These are phyloP conservation scores for Coccomyxa sp. DNA, from an alignment of 139 green algal species.

Conservation along the genomic window DNA sequence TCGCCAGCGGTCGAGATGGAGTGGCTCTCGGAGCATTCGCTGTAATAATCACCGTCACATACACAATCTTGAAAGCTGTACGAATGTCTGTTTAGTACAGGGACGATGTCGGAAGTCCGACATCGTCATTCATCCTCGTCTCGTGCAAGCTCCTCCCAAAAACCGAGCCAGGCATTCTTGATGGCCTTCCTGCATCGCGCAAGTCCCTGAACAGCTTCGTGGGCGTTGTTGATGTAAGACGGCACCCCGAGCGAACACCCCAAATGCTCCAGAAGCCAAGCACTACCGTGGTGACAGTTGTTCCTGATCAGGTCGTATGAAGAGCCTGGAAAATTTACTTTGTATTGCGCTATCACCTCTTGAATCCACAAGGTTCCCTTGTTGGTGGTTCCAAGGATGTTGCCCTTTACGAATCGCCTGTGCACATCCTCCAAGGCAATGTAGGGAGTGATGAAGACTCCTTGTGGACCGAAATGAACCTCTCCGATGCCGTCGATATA, in stretches of 20 bases:
- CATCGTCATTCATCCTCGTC: background rate
- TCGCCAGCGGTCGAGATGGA: background rate
- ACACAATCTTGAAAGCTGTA: slow-evolving; percentile 1
- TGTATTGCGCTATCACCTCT: background rate
- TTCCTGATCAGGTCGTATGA: background rate
- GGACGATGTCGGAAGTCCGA: background rate
- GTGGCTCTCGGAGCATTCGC: background rate
- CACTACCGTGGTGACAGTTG: background rate
- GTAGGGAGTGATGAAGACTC: background rate
- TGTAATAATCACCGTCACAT: slow-evolving; percentile 1
- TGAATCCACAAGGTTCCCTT: background rate
- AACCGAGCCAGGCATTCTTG: background rate
- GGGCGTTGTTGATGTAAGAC: background rate
- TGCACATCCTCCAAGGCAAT: background rate
- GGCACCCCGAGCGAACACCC: background rate
- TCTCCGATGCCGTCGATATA: background rate
- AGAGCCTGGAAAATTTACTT: slow-evolving; percentile 1
- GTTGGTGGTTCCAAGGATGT: background rate
- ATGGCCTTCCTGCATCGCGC: background rate
- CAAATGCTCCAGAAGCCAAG: background rate
- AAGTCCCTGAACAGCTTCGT: background rate
- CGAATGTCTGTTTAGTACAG: slow-evolving; percentile 1
- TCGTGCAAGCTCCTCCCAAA: background rate
- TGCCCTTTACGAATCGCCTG: background rate
- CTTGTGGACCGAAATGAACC: background rate